Evolutionary conservation across 768 basidiomycete genomes (phyloP), one percentile per base, ranked within the genome.

Genomic region (Mycena alexandri): DNA sequence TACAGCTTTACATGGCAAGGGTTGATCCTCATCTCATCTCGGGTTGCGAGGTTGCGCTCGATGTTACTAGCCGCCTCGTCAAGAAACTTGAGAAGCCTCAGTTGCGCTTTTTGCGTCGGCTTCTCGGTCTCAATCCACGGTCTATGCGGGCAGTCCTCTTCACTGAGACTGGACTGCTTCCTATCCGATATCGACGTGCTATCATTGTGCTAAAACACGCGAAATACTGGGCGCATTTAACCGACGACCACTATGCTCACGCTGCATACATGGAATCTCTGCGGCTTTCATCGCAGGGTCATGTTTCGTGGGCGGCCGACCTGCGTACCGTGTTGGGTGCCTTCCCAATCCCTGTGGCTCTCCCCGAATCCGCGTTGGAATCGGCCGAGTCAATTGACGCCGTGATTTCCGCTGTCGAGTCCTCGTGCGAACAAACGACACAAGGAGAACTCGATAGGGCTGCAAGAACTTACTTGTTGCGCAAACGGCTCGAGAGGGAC

Each of bases 161-260:
- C 67, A 68, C 75, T 5, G 75, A 77, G 61, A 78, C 77, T 5
- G 74, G 75, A 14, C 34, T 78, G 13, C 33, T 54, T 22, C 77
- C 76, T 1, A 65, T 79, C 13, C 60, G 61, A 3, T 71, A 72
- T 47, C 67, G 74, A 11, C 65, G 75, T 7, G 47, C 69, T 16
- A 47, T 60, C 2, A 63, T 76, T 1, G 72, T 73, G 16, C 62
- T 79, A 0, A 50, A 64, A 9, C 74, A 72, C 42, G 61, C 73
- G 2, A 46, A 42, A 9, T 75, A 76, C 51, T 48, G 74, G 41
- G 46, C 66, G 22, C n/a, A n/a, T 0, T 59, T 72, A 5, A 29
- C 52, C 12, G 51, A 63, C n/a, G 22, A n/a, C 12, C 53, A 47
- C 53, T 46, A 44, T 11, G 51, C 58, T 11, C 44, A 53, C 21